Percentiles rank a stretch among this genome's conserved stretches.
These are phyloP conservation scores for Ambrosiella beaveri DNA, from an alignment of 2,329 filamentous ascomycete genomes.

Conservation along the genomic window DNA sequence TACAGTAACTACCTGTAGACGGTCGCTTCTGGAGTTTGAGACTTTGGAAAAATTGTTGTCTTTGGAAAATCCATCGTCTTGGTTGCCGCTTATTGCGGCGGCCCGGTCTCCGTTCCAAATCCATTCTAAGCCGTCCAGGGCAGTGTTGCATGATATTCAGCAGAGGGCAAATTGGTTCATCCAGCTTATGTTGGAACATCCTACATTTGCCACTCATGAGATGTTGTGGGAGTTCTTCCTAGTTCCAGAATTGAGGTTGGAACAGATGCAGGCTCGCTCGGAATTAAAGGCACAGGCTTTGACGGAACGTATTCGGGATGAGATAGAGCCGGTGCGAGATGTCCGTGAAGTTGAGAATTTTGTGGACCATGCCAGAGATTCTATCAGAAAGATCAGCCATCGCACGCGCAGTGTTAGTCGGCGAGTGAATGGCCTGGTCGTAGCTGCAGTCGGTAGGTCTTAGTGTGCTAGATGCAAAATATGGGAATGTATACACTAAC, in stretches of 20 bases:
- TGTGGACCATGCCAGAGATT: constrained; percentile 76
- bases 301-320: constrained; percentile 70
- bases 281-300: constrained; percentile 71
- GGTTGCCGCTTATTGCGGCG: constrained; percentile 65
- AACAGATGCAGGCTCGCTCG: constrained; percentile 79
- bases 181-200: constrained; percentile 68
- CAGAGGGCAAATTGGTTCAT: constrained; percentile 73
- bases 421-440: constrained; percentile 51
- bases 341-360: constrained; percentile 85
- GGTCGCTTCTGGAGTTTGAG: constrained; percentile 79
- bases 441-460: constrained; percentile 12
- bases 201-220: constrained; percentile 89
- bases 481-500: neutral
- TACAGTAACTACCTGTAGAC: constrained; percentile 84
- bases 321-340: constrained; percentile 70
- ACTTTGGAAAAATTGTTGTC: constrained; percentile 69
- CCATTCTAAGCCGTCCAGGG: constrained; percentile 75
- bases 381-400: constrained; percentile 68
- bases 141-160: constrained; percentile 76
- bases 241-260: constrained; percentile 78
- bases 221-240: constrained; percentile 99
- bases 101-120: constrained; percentile 82
- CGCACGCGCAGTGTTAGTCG: constrained; percentile 70
- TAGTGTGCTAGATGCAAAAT: neutral
- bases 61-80: constrained; percentile 85